Evolutionary conservation across 2,329 filamentous ascomycete genomes (phyloP).

Genomic region (Epicoccum nigrum): DNA sequence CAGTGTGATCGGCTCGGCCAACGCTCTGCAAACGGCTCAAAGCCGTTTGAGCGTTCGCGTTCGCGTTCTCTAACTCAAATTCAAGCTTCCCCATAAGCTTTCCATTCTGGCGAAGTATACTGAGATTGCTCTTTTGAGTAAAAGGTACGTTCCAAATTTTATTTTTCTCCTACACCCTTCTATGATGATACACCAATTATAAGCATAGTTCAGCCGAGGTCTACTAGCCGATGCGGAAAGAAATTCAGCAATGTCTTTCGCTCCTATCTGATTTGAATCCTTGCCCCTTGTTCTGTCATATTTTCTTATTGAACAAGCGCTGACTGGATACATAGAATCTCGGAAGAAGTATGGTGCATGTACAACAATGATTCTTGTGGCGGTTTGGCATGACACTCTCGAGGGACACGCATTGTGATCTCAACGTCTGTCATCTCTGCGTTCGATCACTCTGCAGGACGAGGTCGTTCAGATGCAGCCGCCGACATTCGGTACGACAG

Average conservation of each 20-base stretch:
- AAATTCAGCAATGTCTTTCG: slow-evolving; percentile 51
- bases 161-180: slow-evolving; percentile 20
- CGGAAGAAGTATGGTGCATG: background rate
- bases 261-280: slow-evolving; percentile 48
- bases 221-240: slow-evolving; percentile 46
- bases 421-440: slow-evolving; percentile 7
- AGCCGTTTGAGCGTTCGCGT: background rate
- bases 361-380: too few species aligned
- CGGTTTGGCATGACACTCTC: background rate
- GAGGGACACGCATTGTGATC: slow-evolving; percentile 19
- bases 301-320: slow-evolving; percentile 7
- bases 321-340: slow-evolving; percentile 3
- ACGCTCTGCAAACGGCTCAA: too few species aligned
- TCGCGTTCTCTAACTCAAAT: background rate
- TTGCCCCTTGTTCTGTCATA: background rate
- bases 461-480: slow-evolving; percentile 16
- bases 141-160: slow-evolving; percentile 35
- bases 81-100: background rate
- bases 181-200: slow-evolving; percentile 48
- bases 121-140: too few species aligned
- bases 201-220: slow-evolving; percentile 55
- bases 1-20: slow-evolving; percentile 6
- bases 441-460: slow-evolving; percentile 10
- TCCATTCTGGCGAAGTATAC: too few species aligned
- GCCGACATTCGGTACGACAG: slow-evolving; percentile 24